Evolutionary conservation across 441 rosid genomes (phyloP).

Genomic region (Erysimum cheiri): DNA sequence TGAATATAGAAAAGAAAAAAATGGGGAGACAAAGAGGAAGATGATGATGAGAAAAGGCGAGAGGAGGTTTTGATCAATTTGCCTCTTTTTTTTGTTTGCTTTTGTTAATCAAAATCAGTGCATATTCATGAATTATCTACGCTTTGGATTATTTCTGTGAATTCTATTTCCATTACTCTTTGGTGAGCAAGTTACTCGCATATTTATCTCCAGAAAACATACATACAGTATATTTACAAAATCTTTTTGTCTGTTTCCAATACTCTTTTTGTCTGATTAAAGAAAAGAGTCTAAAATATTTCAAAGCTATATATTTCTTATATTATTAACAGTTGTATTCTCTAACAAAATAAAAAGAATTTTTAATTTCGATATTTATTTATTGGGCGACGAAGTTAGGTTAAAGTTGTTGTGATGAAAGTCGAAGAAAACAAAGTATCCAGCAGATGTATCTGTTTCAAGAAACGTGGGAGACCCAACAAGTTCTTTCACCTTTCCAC

Average conservation of each 20-base stretch:
- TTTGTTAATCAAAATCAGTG: conserved; percentile 35
- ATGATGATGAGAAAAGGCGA: conserved; percentile 19
- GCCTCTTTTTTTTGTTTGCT: neutral
- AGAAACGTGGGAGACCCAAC: conserved; percentile 37
- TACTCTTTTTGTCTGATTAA: too few relatives aligned
- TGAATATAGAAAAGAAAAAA: conserved; percentile 16
- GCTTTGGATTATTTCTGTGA: conserved; percentile 4
- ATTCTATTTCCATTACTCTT: neutral
- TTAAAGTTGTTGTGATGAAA: conserved; percentile 10
- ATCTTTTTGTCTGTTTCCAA: too few relatives aligned
- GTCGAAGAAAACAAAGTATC: conserved; percentile 1
- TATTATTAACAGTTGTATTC: neutral
- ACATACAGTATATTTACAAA: too few relatives aligned
- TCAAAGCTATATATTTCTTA: too few relatives aligned
- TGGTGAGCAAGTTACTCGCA: neutral
- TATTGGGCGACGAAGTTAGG: conserved; percentile 27
- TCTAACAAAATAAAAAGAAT: neutral
- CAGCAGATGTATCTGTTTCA: conserved; percentile 18
- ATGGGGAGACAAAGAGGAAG: conserved; percentile 18
- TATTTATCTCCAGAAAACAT: too few relatives aligned
- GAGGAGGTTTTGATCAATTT: conserved; percentile 29
- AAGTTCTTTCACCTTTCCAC: conserved; percentile 17
- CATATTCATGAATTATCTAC: conserved; percentile 16
- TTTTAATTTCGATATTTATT: neutral
- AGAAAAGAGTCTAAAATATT: neutral